phyloP scores from a whole-genome alignment of 106 monocot species.

The Acanthochlamys bracteata region DNA sequence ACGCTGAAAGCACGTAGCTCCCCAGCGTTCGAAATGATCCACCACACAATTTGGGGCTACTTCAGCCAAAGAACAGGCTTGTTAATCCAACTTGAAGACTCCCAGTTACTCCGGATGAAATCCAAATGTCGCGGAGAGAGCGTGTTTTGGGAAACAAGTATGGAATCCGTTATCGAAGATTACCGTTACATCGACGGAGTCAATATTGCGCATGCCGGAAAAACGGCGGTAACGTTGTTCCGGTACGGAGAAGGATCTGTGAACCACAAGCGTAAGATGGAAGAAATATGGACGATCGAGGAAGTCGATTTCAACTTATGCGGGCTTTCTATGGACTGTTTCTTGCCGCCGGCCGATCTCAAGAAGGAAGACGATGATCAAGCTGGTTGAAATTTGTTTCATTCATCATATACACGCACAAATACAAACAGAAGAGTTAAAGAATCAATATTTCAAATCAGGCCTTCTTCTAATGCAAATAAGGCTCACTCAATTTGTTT shows the following conservation, averaged over 20 bases:
- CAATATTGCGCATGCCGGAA: slow-evolving; percentile 69
- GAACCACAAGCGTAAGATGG: slow-evolving; percentile 84
- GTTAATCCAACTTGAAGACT: slow-evolving; percentile 79
- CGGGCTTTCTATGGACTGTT: slow-evolving; percentile 68
- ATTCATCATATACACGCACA: no score
- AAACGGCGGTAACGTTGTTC: slow-evolving; percentile 50
- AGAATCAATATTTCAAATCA: no score
- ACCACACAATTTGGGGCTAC: slow-evolving; percentile 92
- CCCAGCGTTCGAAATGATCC: slow-evolving; percentile 54
- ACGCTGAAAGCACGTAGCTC: slow-evolving; percentile 37
- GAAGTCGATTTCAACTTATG: slow-evolving; percentile 78
- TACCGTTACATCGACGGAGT: slow-evolving; percentile 76
- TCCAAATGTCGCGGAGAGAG: slow-evolving; percentile 20
- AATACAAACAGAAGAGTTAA: no score
- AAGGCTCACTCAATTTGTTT: no score
- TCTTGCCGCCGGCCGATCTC: slow-evolving; percentile 65
- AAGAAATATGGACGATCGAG: slow-evolving; percentile 75
- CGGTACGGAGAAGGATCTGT: slow-evolving; percentile 75
- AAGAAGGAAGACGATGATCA: slow-evolving; percentile 35
- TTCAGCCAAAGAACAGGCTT: slow-evolving; percentile 88
- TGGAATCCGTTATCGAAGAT: slow-evolving; percentile 52
- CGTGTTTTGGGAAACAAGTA: slow-evolving; percentile 83
- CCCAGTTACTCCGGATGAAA: slow-evolving; percentile 71
- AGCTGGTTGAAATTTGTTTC: no score
- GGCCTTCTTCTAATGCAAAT: no score